Evolutionary conservation across 2,329 filamentous ascomycete species (phyloP).

Genomic region (Monosporascus sp.): DNA sequence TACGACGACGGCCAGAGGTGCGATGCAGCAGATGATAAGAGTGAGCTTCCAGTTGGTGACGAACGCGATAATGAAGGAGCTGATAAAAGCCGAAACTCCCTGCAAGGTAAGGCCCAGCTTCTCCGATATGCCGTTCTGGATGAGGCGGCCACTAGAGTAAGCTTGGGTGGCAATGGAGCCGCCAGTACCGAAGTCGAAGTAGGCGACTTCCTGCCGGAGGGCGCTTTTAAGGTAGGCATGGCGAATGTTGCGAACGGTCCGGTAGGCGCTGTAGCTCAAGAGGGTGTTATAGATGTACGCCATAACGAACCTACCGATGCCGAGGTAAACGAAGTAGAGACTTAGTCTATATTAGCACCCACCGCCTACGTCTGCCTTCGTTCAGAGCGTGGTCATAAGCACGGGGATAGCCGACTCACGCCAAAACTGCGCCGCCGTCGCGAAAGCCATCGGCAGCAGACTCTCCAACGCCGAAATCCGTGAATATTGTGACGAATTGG

Average conservation of each 20-base stretch:
- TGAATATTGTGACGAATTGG: slow-evolving; percentile 30
- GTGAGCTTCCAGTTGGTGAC: slow-evolving; percentile 39
- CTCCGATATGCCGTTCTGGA: slow-evolving; percentile 35
- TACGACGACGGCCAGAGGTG: slow-evolving; percentile 25
- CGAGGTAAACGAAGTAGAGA: too few relatives aligned
- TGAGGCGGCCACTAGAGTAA: slow-evolving; percentile 37
- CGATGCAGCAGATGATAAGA: slow-evolving; percentile 24
- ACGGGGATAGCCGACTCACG: too few relatives aligned
- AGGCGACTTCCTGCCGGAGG: slow-evolving; percentile 35
- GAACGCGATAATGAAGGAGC: slow-evolving; percentile 35
- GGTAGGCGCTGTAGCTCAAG: slow-evolving; percentile 36
- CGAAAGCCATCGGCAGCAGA: slow-evolving; percentile 23
- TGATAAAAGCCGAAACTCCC: slow-evolving; percentile 31
- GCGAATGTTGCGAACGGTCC: slow-evolving; percentile 30
- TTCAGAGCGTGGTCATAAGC: too few relatives aligned
- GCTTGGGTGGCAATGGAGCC: slow-evolving; percentile 30
- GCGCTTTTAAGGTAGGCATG: slow-evolving; percentile 33
- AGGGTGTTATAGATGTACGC: slow-evolving; percentile 20
- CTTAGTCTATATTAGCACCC: too few relatives aligned
- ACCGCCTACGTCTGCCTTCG: too few relatives aligned
- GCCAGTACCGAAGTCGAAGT: slow-evolving; percentile 29
- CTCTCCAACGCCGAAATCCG: slow-evolving; percentile 24
- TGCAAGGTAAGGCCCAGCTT: slow-evolving; percentile 36
- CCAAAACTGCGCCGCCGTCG: slow-evolving; percentile 16
- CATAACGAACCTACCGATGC: not conserved